Evolutionary conservation across 495 filamentous ascomycete genomes (phyloP).

Genomic region (Talaromyces thailandensis): DNA sequence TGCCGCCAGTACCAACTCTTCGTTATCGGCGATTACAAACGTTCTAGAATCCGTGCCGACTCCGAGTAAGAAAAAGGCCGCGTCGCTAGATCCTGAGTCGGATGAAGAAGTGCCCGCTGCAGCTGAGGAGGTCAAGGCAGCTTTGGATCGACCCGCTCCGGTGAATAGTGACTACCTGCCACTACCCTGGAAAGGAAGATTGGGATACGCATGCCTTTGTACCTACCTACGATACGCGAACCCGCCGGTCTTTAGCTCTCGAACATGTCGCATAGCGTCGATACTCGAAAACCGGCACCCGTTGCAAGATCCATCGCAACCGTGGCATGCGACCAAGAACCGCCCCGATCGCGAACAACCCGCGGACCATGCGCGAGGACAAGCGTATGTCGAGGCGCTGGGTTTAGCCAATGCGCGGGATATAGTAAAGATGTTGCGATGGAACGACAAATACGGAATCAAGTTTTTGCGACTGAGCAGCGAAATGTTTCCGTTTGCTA

Average conservation of each 20-base stretch:
- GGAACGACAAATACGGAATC: slow-evolving; percentile 91
- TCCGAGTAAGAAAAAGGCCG: slow-evolving; percentile 8
- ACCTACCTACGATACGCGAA: slow-evolving; percentile 85
- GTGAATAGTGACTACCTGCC: slow-evolving; percentile 83
- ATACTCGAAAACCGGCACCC: slow-evolving; percentile 86
- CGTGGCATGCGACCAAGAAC: slow-evolving; percentile 74
- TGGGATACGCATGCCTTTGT: slow-evolving; percentile 90
- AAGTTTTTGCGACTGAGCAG: slow-evolving; percentile 87
- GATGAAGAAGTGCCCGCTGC: slow-evolving; percentile 36
- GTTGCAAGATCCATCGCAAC: slow-evolving; percentile 61
- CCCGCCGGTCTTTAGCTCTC: slow-evolving; percentile 81
- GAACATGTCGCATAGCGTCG: slow-evolving; percentile 84
- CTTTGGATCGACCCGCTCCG: slow-evolving; percentile 56
- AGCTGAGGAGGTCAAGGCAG: slow-evolving; percentile 36
- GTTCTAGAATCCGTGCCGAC: slow-evolving; percentile 8
- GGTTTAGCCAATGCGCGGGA: slow-evolving; percentile 78
- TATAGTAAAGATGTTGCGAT: slow-evolving; percentile 74
- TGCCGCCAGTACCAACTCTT: slow-evolving; percentile 7
- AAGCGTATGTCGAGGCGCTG: slow-evolving; percentile 65
- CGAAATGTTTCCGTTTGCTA: slow-evolving; percentile 96
- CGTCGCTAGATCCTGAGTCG: slow-evolving; percentile 34
- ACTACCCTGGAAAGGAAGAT: slow-evolving; percentile 83
- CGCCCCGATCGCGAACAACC: slow-evolving; percentile 64
- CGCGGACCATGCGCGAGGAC: slow-evolving; percentile 51
- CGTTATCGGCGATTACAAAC: slow-evolving; percentile 14